phyloP scores from a whole-genome alignment of 2,329 filamentous ascomycete genomes.

The Fragosphaeria purpurea region DNA sequence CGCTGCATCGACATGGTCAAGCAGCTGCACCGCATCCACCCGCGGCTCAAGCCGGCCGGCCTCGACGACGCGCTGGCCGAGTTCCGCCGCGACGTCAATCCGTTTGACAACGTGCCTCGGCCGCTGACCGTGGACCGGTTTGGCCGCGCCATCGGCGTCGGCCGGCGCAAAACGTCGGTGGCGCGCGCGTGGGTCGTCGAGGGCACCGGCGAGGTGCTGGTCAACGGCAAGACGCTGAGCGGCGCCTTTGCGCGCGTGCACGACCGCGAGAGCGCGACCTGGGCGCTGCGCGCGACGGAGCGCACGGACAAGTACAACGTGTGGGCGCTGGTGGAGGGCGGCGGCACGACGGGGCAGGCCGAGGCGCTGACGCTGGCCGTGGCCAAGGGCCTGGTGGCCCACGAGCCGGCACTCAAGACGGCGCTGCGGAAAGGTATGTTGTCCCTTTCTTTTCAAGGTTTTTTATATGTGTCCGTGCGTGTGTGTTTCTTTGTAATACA shows the following conservation, averaged over 20 bases:
- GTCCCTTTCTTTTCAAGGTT: not conserved
- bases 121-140: constrained; percentile 61
- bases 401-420: constrained; percentile 87
- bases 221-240: constrained; percentile 81
- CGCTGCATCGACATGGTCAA: constrained; percentile 67
- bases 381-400: constrained; percentile 75
- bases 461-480: constrained; percentile 24
- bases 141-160: constrained; percentile 70
- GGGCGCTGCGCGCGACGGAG: constrained; percentile 74
- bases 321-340: constrained; percentile 75
- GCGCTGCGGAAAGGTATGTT: constrained; percentile 75
- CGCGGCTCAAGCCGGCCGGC: constrained; percentile 60
- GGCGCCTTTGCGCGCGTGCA: constrained; percentile 80
- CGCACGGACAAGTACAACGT: constrained; percentile 95
- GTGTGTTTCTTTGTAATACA: constrained; percentile 21
- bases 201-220: constrained; percentile 76
- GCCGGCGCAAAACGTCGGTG: constrained; percentile 76
- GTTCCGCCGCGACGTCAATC: constrained; percentile 69
- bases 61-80: constrained; percentile 53
- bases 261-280: constrained; percentile 87
- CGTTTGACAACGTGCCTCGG: constrained; percentile 52
- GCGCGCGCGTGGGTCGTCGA: constrained; percentile 85
- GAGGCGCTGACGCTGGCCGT: constrained; percentile 88
- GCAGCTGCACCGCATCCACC: constrained; percentile 76
- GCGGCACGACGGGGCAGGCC: constrained; percentile 88